Evolutionary conservation across 2,329 filamentous ascomycete genomes (phyloP).

Genomic region (Triangularia verruculosa): DNA sequence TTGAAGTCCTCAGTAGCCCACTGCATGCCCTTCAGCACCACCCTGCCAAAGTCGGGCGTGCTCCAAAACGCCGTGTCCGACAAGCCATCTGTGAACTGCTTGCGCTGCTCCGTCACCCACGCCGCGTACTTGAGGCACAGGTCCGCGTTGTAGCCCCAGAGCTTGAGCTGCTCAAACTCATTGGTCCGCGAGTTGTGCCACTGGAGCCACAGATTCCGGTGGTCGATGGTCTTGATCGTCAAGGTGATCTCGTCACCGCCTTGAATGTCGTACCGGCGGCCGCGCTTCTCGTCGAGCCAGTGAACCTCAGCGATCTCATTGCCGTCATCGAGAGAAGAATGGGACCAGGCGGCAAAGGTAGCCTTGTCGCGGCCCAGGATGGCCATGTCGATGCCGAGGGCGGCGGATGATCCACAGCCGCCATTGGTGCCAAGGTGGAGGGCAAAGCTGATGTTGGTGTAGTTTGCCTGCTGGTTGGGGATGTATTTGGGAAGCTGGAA

Average conservation of each 20-base stretch:
- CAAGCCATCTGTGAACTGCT: not conserved
- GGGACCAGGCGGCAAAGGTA: not conserved
- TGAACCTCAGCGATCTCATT: not conserved
- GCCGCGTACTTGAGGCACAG: not conserved
- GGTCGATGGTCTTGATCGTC: not conserved
- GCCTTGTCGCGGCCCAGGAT: not conserved
- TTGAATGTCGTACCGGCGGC: not conserved
- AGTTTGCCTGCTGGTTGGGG: not conserved
- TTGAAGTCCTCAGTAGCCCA: not conserved
- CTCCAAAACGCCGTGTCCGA: not conserved
- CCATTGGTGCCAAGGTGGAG: not conserved
- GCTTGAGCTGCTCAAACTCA: not conserved
- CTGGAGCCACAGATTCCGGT: not conserved
- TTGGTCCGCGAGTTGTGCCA: not conserved
- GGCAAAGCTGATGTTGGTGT: not conserved
- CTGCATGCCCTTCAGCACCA: not conserved
- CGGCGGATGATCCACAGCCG: not conserved
- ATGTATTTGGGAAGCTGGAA: not conserved
- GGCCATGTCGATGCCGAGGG: not conserved
- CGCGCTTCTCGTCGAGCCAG: not conserved
- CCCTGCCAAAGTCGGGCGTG: not conserved
- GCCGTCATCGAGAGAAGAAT: not conserved
- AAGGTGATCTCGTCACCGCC: not conserved
- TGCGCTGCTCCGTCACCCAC: not conserved
- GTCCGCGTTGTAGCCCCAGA: not conserved